phyloP scores from a whole-genome alignment of 2,329 filamentous ascomycete species.

The Ceratocystis huliohia region DNA sequence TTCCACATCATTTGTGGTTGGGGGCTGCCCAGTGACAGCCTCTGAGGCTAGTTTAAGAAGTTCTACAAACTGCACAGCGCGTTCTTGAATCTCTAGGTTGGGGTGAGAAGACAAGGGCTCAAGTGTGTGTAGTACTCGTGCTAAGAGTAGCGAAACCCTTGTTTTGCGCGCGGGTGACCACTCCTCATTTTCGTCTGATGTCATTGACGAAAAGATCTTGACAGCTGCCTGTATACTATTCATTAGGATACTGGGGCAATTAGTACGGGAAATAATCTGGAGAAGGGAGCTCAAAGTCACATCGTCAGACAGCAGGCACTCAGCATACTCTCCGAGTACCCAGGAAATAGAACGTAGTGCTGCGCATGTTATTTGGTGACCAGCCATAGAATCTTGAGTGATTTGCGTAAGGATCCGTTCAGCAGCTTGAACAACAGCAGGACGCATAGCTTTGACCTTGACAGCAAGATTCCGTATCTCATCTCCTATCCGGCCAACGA shows the following conservation, averaged over 20 bases:
- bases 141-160: conserved; percentile 62
- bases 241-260: conserved; percentile 55
- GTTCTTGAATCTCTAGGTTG: conserved; percentile 85
- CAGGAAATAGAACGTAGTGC: conserved; percentile 68
- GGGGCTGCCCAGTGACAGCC: conserved; percentile 55
- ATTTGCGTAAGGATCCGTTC: conserved; percentile 58
- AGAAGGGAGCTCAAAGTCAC: conserved; percentile 62
- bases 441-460: conserved; percentile 72
- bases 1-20: conserved; percentile 39
- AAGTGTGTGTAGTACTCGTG: conserved; percentile 67
- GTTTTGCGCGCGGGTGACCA: conserved; percentile 68
- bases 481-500: conserved; percentile 49
- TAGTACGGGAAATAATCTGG: conserved; percentile 46
- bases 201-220: conserved; percentile 68
- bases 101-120: conserved; percentile 72
- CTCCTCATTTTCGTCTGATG: conserved; percentile 47
- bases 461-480: conserved; percentile 86
- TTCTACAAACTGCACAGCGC: conserved; percentile 84
- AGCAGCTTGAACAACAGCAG: conserved; percentile 69
- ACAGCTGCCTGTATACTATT: conserved; percentile 72
- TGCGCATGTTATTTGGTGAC: conserved; percentile 46
- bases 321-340: conserved; percentile 78
- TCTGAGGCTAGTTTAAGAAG: conserved; percentile 77
- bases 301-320: conserved; percentile 56
- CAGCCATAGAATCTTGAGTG: conserved; percentile 38